Conservation (phyloP, 805 yeast species). For the Isabelozyma pseudorhagii region DNA sequence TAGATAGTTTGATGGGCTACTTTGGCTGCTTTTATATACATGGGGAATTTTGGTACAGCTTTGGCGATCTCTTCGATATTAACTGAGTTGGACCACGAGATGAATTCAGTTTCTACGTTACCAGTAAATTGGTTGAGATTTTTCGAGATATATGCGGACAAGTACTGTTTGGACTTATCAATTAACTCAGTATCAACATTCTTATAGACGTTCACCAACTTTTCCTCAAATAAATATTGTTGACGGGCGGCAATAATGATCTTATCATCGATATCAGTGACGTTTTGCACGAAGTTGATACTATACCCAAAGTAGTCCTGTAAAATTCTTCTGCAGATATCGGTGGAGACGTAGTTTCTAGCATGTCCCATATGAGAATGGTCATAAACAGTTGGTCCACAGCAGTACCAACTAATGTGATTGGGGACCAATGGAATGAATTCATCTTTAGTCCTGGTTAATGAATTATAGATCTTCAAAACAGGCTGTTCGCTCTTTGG, state of each 20-base stretch:
- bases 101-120: constrained; percentile 34
- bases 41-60: constrained; percentile 78
- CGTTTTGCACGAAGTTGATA: constrained; percentile 87
- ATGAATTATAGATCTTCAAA: constrained; percentile 73
- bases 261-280: constrained; percentile 98
- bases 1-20: constrained; percentile 48
- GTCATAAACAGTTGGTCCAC: constrained; percentile 98
- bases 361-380: constrained; percentile 99
- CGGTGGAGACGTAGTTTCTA: constrained; percentile 91
- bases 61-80: constrained; percentile 50
- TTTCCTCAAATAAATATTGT: constrained; percentile 69
- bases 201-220: constrained; percentile 26
- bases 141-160: constrained; percentile 46
- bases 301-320: constrained; percentile 91
- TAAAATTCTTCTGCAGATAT: constrained; percentile 84
- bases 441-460: constrained; percentile 76
- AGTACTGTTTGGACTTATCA: constrained; percentile 39
- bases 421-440: constrained; percentile 68
- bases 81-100: constrained; percentile 48
- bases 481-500: constrained; percentile 13
- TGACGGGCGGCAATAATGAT: constrained; percentile 95
- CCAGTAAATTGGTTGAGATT: constrained; percentile 49
- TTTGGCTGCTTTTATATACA: constrained; percentile 68
- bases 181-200: constrained; percentile 34
- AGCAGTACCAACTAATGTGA: constrained; percentile 88